Evolutionary conservation across 2,329 filamentous ascomycete genomes (phyloP).

Genomic region (Domatiomyces globalis): DNA sequence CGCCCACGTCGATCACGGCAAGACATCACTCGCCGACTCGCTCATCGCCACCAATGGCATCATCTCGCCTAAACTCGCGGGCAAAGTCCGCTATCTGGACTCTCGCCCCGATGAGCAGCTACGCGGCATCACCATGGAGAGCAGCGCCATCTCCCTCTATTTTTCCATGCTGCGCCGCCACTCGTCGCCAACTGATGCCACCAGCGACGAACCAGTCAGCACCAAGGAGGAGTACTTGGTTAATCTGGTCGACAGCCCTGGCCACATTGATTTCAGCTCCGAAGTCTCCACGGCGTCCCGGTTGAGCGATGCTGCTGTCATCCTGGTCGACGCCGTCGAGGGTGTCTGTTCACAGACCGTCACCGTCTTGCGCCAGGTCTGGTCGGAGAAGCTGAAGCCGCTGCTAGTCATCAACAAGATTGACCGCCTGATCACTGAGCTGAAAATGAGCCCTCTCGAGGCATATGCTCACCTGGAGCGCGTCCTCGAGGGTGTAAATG

Average conservation of each 20-base stretch:
- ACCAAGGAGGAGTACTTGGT: slow-evolving; percentile 81
- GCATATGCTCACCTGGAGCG: slow-evolving; percentile 82
- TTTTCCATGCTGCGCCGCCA: slow-evolving; percentile 74
- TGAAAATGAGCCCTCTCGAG: slow-evolving; percentile 82
- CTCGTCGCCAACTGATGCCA: background rate
- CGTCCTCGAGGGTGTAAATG: slow-evolving; percentile 89
- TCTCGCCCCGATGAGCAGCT: slow-evolving; percentile 91
- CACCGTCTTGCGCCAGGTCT: slow-evolving; percentile 85
- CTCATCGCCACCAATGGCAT: slow-evolving; percentile 98
- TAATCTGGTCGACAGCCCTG: slow-evolving; percentile 94
- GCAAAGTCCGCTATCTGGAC: slow-evolving; percentile 95
- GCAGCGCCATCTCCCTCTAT: slow-evolving; percentile 88
- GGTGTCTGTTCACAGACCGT: slow-evolving; percentile 98
- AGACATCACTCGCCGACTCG: slow-evolving; percentile 91
- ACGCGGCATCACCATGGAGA: slow-evolving; percentile 99
- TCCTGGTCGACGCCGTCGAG: slow-evolving; percentile 91
- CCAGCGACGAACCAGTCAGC: slow-evolving; percentile 47
- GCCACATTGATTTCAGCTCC: slow-evolving; percentile 96
- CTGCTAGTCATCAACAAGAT: slow-evolving; percentile 97
- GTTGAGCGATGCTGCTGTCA: slow-evolving; percentile 84
- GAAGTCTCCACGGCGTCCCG: slow-evolving; percentile 93
- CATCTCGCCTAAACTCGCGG: slow-evolving; percentile 92
- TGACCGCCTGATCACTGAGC: slow-evolving; percentile 81
- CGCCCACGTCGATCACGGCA: slow-evolving; percentile 95
- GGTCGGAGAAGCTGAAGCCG: slow-evolving; percentile 90